Evolutionary conservation across 1,284 basidiomycete species (phyloP).

Genomic region (Cutaneotrichosporon sp.): DNA sequence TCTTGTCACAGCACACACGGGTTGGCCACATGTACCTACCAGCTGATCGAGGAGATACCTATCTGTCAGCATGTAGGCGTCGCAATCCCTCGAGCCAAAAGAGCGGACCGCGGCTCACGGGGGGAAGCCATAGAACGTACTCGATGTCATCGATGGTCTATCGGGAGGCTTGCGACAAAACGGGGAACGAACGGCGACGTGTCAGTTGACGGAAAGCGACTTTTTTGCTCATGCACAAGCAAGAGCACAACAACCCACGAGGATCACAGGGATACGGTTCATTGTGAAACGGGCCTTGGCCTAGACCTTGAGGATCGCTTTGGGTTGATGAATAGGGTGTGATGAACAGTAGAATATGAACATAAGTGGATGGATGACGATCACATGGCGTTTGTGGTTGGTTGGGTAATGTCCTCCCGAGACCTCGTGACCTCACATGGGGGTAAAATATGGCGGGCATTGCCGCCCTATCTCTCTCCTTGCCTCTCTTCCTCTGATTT

Average conservation of each 20-base stretch:
- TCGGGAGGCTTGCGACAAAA: neutral
- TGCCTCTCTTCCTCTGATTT: neutral
- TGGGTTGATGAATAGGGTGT: neutral
- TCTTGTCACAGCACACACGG: neutral
- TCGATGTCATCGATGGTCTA: slow-evolving; percentile 29
- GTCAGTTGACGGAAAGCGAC: neutral
- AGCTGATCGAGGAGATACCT: slow-evolving; percentile 50
- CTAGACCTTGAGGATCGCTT: neutral
- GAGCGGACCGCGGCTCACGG: too few relatives aligned
- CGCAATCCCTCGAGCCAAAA: neutral
- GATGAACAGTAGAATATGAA: neutral
- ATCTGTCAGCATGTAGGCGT: neutral
- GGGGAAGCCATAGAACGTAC: slow-evolving; percentile 13
- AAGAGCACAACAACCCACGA: slow-evolving; percentile 10
- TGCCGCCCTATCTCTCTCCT: neutral
- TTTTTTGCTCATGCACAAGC: neutral
- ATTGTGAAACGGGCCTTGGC: slow-evolving; percentile 2
- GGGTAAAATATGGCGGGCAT: too few relatives aligned
- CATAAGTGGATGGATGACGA: neutral
- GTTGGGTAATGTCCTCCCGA: neutral
- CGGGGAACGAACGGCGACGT: neutral
- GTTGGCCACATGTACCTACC: slow-evolving; percentile 23
- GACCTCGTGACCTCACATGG: neutral
- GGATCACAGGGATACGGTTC: slow-evolving; percentile 16
- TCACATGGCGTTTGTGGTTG: neutral